Base-by-base conservation (phyloP, 345 rosid genomes). In the Erucastrum elatum region DNA sequence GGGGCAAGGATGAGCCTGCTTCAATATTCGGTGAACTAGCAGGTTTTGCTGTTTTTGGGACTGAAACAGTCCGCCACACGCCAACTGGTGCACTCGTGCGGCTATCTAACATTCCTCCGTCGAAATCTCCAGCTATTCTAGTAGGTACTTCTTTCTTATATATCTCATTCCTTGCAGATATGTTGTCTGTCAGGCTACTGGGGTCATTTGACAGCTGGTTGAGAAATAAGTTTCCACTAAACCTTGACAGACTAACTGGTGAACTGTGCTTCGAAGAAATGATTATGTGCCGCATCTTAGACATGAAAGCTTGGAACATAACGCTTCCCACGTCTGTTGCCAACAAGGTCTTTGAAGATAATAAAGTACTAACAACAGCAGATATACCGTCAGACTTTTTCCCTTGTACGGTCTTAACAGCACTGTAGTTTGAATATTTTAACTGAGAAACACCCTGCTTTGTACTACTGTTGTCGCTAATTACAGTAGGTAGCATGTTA, bases 21-120 rank as follows among this genome's bases (percentile, higher is more conserved):
- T 95, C 99, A 78, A 95, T 82, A 71, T 88, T 85, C 31, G 92
- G 87, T 27, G 93, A 84, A 69, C 71, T 85, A 81, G 82, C 80
- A 75, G 90, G 82, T 85, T 89, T 95, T 76, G 89, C 75, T 75
- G 88, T 85, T 87, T 93, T 95, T 49, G 99, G 90, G 82, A 81
- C 90, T 74, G 89, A 90, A 78, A 90, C 98, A 68, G 98, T 53
- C 72, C 99, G 97, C 99, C 99, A 95, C 75, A 93, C 99, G 65
- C 96, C 94, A 83, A 93, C 90, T 75, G 98, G 93, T 70, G 98
- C 88, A 87, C 80, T 87, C 70, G 77, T 83, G 80, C 89, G 97
- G 65, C 97, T 82, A 80, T 95, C 99, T 66, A 87, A 77, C 77
- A 88, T 74, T 79, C 92, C 94, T 34, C 94, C 92, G 63, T 95